Conservation (phyloP, 805 yeast genomes). For the Candida koratica region DNA sequence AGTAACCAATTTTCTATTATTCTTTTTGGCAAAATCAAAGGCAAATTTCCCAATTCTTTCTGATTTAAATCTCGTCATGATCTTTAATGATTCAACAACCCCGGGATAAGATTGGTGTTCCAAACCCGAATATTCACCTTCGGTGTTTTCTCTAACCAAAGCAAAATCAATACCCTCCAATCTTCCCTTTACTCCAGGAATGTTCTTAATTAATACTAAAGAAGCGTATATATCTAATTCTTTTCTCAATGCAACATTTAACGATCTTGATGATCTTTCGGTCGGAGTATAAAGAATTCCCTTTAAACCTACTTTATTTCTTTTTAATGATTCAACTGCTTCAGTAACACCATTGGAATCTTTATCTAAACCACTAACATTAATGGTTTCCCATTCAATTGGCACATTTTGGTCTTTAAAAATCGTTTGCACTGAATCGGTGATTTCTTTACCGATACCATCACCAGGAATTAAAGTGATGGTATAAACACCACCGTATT, state of each 20-base stretch:
- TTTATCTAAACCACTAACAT: constrained; percentile 45
- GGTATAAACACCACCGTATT: constrained; percentile 91
- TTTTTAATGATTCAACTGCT: constrained; percentile 86
- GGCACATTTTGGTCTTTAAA: constrained; percentile 87
- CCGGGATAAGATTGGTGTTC: constrained; percentile 98
- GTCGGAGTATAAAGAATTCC: constrained; percentile 93
- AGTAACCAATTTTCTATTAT: constrained; percentile 88
- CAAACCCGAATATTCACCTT: constrained; percentile 97
- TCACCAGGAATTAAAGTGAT: constrained; percentile 97
- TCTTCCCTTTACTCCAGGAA: constrained; percentile 91
- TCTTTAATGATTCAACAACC: constrained; percentile 94
- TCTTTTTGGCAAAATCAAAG: constrained; percentile 88
- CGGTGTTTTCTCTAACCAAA: constrained; percentile 96
- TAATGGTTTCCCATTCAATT: constrained; percentile 78
- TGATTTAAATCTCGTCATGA: constrained; percentile 89
- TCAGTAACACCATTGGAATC: constrained; percentile 70
- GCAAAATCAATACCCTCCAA: constrained; percentile 87
- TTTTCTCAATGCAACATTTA: constrained; percentile 95
- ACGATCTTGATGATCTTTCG: constrained; percentile 71
- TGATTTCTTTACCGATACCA: constrained; percentile 95
- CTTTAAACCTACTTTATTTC: constrained; percentile 95
- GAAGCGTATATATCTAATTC: constrained; percentile 95
- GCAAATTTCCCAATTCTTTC: constrained; percentile 98
- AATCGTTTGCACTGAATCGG: constrained; percentile 87
- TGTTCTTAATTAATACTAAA: constrained; percentile 86